A percentile compares a stretch with the other conserved stretches of the same genome.
Conservation (phyloP, 371 early-diverging fungal genomes). For the Smittium culicis region DNA sequence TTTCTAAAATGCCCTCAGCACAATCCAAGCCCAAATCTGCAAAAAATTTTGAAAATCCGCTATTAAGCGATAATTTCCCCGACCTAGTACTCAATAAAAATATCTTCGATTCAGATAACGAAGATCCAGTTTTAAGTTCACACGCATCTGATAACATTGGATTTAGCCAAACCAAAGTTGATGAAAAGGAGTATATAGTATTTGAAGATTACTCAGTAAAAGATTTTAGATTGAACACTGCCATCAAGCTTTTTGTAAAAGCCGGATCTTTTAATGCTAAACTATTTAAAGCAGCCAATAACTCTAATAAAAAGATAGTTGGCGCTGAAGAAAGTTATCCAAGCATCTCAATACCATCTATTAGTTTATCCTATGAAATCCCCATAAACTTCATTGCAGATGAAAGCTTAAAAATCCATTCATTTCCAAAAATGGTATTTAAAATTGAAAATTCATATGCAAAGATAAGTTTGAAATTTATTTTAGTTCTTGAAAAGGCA, state of each 20-base stretch:
- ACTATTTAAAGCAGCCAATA: not conserved
- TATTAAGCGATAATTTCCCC: no score
- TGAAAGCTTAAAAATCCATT: not conserved
- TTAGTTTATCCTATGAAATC: not conserved
- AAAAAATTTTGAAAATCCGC: no score
- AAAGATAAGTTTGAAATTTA: not conserved
- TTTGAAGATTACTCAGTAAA: not conserved
- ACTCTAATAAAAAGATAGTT: not conserved
- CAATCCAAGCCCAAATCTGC: no score
- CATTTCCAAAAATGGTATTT: not conserved
- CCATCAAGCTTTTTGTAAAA: not conserved
- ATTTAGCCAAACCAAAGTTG: no score
- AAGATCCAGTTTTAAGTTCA: no score
- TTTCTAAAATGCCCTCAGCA: no score
- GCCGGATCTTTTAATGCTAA: not conserved
- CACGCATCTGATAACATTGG: no score
- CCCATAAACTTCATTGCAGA: not conserved
- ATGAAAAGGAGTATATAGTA: not conserved
- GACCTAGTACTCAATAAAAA: no score
- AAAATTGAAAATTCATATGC: not conserved
- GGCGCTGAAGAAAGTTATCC: not conserved
- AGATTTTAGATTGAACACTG: not conserved
- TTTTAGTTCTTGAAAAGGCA: not conserved
- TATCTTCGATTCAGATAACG: no score
- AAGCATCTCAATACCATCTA: not conserved